Conservation (phyloP, 371 early-diverging fungal species). For the Parasitella parasitica region DNA sequence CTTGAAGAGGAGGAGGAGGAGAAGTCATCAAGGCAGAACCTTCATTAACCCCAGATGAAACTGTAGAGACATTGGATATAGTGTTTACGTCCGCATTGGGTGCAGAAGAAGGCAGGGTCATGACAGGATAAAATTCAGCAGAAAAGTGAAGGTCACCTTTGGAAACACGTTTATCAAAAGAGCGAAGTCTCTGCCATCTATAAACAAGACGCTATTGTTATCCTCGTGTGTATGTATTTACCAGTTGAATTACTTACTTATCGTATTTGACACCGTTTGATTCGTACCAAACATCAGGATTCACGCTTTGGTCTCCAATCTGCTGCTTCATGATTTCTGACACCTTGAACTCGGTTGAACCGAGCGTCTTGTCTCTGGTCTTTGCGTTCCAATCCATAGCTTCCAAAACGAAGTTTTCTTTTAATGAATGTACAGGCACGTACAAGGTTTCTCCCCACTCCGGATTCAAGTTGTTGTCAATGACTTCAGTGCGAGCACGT, state of each 20-base stretch:
- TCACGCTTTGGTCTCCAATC: conserved; percentile 33
- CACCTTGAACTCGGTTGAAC: conserved; percentile 53
- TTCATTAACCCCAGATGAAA: neutral
- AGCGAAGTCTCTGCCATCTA: conserved; percentile 64
- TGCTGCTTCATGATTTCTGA: conserved; percentile 48
- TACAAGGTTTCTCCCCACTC: conserved; percentile 85
- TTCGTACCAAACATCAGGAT: conserved; percentile 46
- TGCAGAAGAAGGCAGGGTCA: conserved; percentile 43
- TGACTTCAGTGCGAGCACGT: conserved; percentile 67
- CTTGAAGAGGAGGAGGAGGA: conserved; percentile 21
- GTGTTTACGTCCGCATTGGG: neutral
- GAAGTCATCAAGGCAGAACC: neutral
- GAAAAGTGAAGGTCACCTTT: conserved; percentile 69
- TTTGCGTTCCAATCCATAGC: conserved; percentile 77
- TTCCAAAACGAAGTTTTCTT: conserved; percentile 72
- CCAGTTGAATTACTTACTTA: neutral
- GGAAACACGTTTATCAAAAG: conserved; percentile 51
- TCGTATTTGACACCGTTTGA: conserved; percentile 29
- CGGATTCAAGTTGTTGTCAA: conserved; percentile 78
- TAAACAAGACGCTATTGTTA: neutral
- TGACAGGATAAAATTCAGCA: conserved; percentile 66
- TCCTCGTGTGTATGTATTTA: neutral
- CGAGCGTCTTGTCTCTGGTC: conserved; percentile 66
- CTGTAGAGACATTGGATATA: conserved; percentile 1
- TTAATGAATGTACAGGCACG: conserved; percentile 67